Conservation (phyloP, 805 yeast genomes). For the Starmerella bombicola region DNA sequence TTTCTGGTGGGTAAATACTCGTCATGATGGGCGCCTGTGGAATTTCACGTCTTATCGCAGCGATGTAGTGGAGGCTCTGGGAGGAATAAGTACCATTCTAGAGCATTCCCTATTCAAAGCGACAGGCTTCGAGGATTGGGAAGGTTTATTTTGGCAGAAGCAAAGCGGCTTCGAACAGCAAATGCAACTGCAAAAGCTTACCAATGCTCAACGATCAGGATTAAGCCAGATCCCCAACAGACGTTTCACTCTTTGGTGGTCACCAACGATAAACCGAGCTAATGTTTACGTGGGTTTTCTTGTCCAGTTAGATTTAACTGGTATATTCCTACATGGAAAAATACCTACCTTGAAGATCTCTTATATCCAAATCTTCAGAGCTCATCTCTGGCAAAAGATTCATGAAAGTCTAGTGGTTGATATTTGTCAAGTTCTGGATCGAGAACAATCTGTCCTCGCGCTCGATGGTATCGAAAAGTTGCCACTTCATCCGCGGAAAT, state of each 20-base stretch:
- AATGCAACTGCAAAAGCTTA: slow-evolving; percentile 81
- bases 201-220: slow-evolving; percentile 97
- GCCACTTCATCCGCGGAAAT: slow-evolving; percentile 91
- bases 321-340: slow-evolving; percentile 93
- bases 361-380: slow-evolving; percentile 87
- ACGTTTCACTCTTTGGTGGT: slow-evolving; percentile 98
- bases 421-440: slow-evolving; percentile 80
- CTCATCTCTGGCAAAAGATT: slow-evolving; percentile 97
- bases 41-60: slow-evolving; percentile 82
- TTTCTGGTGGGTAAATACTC: slow-evolving; percentile 91
- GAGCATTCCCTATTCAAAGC: slow-evolving; percentile 93
- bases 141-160: slow-evolving; percentile 96
- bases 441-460: slow-evolving; percentile 68
- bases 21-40: slow-evolving; percentile 95
- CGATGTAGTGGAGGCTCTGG: slow-evolving; percentile 92
- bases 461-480: slow-evolving; percentile 80
- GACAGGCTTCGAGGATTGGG: slow-evolving; percentile 97
- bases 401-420: slow-evolving; percentile 93
- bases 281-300: slow-evolving; percentile 95
- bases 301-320: slow-evolving; percentile 91
- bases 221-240: slow-evolving; percentile 95
- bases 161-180: slow-evolving; percentile 96
- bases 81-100: slow-evolving; percentile 90
- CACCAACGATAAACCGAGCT: slow-evolving; percentile 96
- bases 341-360: slow-evolving; percentile 95